These are phyloP conservation scores for Favolaschia claudopus DNA, from an alignment of 768 basidiomycete genomes.

Conservation along the genomic window DNA sequence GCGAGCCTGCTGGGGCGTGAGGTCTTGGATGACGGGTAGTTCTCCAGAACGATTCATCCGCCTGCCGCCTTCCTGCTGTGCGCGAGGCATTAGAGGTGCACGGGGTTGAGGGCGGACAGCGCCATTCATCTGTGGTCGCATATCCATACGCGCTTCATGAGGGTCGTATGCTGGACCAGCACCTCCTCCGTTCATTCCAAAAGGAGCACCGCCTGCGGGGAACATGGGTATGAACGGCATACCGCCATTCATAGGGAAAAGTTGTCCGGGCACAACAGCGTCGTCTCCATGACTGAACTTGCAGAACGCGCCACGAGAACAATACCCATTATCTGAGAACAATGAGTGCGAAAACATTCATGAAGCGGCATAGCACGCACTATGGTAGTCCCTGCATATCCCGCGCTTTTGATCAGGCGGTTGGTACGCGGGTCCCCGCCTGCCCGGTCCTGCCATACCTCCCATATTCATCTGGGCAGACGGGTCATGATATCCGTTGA, in stretches of 20 bases:
- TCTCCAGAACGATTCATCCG: conserved; percentile 66
- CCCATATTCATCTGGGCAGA: conserved; percentile 43
- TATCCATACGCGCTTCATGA: conserved; percentile 81
- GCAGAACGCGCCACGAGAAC: conserved; percentile 86
- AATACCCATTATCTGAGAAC: conserved; percentile 84
- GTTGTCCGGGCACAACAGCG: conserved; percentile 75
- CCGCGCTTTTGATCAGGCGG: conserved; percentile 79
- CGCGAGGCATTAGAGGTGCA: conserved; percentile 63
- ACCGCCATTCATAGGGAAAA: conserved; percentile 61
- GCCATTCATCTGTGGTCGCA: conserved; percentile 58
- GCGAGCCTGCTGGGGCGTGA: conserved; percentile 67
- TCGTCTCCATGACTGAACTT: conserved; percentile 94
- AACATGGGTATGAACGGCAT: conserved; percentile 81
- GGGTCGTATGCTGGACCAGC: conserved; percentile 73
- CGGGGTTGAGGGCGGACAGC: conserved; percentile 54
- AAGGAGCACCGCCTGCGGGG: conserved; percentile 59
- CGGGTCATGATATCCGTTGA: conserved; percentile 34
- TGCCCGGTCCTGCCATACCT: conserved; percentile 49
- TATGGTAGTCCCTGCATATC: conserved; percentile 91
- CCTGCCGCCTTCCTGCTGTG: conserved; percentile 59
- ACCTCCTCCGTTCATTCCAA: conserved; percentile 53
- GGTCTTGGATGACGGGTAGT: conserved; percentile 83
- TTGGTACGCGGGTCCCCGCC: conserved; percentile 62
- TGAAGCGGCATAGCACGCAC: conserved; percentile 55
- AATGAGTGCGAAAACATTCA: conserved; percentile 9